phyloP scores from a whole-genome alignment of 2,329 filamentous ascomycete genomes.

The Cladorrhinum sp. region DNA sequence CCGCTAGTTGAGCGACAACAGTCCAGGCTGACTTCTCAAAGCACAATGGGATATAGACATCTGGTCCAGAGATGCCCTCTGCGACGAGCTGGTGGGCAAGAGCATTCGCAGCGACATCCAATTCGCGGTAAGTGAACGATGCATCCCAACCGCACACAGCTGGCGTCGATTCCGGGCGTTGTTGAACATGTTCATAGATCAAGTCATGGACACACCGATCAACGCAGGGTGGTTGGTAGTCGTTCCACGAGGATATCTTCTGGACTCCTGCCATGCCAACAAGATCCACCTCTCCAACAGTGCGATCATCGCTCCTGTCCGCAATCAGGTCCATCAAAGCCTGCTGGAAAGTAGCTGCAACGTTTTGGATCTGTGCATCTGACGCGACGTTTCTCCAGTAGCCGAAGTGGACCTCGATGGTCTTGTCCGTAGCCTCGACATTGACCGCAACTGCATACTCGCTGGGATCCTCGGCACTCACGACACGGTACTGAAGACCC shows the following conservation, averaged over 20 bases:
- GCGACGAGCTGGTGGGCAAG: constrained; percentile 23
- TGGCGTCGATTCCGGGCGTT: constrained; percentile 36
- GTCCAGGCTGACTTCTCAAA: constrained; percentile 30
- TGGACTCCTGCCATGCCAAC: constrained; percentile 24
- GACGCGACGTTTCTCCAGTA: constrained; percentile 26
- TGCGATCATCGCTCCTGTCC: constrained; percentile 19
- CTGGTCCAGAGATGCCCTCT: constrained; percentile 21
- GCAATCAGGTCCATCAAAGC: constrained; percentile 18
- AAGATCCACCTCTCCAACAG: constrained; percentile 24
- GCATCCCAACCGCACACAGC: constrained; percentile 28
- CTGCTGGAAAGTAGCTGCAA: constrained; percentile 30
- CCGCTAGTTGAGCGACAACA: constrained; percentile 27
- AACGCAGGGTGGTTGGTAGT: constrained; percentile 18
- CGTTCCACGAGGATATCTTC: constrained; percentile 24
- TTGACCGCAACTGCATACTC: constrained; percentile 34
- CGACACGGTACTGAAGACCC: constrained; percentile 18
- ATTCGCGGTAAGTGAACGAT: constrained; percentile 24
- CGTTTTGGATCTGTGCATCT: constrained; percentile 24
- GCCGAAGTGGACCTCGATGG: constrained; percentile 25
- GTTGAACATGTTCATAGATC: constrained; percentile 30
- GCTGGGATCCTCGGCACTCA: constrained; percentile 29
- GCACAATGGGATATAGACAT: constrained; percentile 27
- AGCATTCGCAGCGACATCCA: constrained; percentile 17
- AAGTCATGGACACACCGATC: constrained; percentile 25
- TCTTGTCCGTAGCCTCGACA: constrained; percentile 25